Evolutionary conservation across 441 rosid genomes (phyloP).

Genomic region (Eutrema salsugineum): DNA sequence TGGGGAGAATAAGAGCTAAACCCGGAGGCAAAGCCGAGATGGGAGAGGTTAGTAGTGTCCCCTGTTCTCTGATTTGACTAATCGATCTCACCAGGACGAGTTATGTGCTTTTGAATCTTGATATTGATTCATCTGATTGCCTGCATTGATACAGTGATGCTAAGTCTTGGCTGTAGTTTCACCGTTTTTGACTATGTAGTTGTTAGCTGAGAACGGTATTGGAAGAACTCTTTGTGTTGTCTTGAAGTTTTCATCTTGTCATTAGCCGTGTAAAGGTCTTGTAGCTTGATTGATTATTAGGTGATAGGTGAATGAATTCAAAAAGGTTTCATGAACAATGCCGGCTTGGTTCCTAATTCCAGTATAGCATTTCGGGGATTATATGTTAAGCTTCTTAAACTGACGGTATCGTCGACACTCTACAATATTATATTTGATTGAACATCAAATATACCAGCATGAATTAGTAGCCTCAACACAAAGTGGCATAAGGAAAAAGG

Average conservation of each 20-base stretch:
- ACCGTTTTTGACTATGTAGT: background rate
- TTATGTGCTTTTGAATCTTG: background rate
- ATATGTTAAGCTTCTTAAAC: background rate
- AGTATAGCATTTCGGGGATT: background rate
- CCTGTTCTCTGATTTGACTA: background rate
- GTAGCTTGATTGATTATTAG: background rate
- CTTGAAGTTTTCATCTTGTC: background rate
- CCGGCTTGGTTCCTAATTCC: background rate
- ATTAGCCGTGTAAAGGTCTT: background rate
- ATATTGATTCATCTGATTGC: background rate
- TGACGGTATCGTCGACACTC: background rate
- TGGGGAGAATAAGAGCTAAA: slow-evolving; percentile 72
- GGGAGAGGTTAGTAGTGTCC: slow-evolving; percentile 68
- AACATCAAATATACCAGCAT: background rate
- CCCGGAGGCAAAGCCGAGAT: slow-evolving; percentile 86
- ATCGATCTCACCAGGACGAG: background rate
- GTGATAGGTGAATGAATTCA: background rate
- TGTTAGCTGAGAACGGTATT: background rate
- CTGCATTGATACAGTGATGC: background rate
- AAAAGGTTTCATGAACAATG: slow-evolving; percentile 9
- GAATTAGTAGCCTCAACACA: background rate
- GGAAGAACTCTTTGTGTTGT: background rate
- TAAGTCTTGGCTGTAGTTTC: background rate
- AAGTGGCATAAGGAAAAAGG: background rate
- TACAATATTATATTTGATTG: background rate